A percentile compares a stretch with the other conserved stretches of the same genome.
phyloP scores from a whole-genome alignment of 305 asterid genomes.

The Fraxinus angustifolia region DNA sequence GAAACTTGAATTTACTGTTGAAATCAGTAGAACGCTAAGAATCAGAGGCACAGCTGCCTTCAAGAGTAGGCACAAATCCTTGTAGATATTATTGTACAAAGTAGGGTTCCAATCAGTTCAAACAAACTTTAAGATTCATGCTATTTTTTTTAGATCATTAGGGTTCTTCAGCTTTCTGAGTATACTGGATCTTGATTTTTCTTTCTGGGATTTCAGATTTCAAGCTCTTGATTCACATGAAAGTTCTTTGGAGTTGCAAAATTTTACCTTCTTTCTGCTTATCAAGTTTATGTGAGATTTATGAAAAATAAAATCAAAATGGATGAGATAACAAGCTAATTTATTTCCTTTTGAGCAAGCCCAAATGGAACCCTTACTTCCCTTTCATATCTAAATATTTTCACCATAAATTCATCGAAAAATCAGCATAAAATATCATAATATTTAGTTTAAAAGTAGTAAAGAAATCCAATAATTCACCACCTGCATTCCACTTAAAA shows the following conservation, averaged over 20 bases:
- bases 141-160: slow-evolving; percentile 18
- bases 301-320: background rate
- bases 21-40: background rate
- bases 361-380: background rate
- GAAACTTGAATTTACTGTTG: background rate
- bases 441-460: slow-evolving; percentile 8
- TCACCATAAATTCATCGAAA: slow-evolving; percentile 20
- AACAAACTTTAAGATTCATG: slow-evolving; percentile 11
- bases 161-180: slow-evolving; percentile 23
- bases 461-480: slow-evolving; percentile 10
- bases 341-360: background rate
- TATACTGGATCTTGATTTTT: slow-evolving; percentile 3
- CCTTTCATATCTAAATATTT: slow-evolving; percentile 12
- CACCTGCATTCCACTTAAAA: slow-evolving; percentile 19
- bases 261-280: background rate
- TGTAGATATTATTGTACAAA: slow-evolving; percentile 25
- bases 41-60: background rate
- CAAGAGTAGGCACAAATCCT: background rate
- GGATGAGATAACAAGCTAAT: slow-evolving; percentile 5
- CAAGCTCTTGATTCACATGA: background rate
- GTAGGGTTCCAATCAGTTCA: slow-evolving; percentile 25
- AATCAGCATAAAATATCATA: slow-evolving; percentile 45
- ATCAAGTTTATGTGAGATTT: background rate
- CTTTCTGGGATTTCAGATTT: slow-evolving; percentile 25
- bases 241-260: background rate